Base-by-base conservation (phyloP, 805 yeast genomes). In the Candida orba region DNA sequence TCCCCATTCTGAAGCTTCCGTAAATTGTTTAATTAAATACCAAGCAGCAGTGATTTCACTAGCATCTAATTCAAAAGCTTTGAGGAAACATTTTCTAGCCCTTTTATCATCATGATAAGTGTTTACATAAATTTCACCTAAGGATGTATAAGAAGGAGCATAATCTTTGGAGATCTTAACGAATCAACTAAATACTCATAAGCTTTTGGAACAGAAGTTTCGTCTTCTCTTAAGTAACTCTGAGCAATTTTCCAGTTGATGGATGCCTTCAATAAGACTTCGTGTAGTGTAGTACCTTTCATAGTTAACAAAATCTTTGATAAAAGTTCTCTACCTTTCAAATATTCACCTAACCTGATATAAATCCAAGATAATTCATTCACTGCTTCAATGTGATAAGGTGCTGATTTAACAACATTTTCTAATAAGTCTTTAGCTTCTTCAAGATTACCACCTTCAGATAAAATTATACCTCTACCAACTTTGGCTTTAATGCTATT, bases 11-110 rank as follows among this genome's bases (percentile, higher is more conserved):
- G 74, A 67, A 14, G 69, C 66, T 3, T 67, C 65, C 2, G 95
- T 72, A 52, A 88, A 81, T n/a, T 78, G 80, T 23, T 74, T 72
- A 5, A 87, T 86, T 44, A 93, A 70, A 47, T 76, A 75, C 52
- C 73, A 72, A 0, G 95, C 95, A 1, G 99, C 86, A 1, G 63
- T 65, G 8, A 84, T 64, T 56, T 93, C 95, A 13, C 82, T 76
- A 0, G 81, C 73, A 60, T 89, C 93, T 27, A 91, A 64, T 55
- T 91, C 97, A 58, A 91, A 85, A 0, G 98, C 96, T 55, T 81
- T 86, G 59, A 82, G 79, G 59, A 82, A 91, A 60, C 96, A 89
- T 58, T 87, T 88, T 42, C 80, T 79, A 0, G 97, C 95, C 39
- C 93, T 74, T 0, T 66, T 65, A 24, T 63, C 58, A 55, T 89